phyloP scores from a whole-genome alignment of 306 rosid species.

The Benincasa hispida region DNA sequence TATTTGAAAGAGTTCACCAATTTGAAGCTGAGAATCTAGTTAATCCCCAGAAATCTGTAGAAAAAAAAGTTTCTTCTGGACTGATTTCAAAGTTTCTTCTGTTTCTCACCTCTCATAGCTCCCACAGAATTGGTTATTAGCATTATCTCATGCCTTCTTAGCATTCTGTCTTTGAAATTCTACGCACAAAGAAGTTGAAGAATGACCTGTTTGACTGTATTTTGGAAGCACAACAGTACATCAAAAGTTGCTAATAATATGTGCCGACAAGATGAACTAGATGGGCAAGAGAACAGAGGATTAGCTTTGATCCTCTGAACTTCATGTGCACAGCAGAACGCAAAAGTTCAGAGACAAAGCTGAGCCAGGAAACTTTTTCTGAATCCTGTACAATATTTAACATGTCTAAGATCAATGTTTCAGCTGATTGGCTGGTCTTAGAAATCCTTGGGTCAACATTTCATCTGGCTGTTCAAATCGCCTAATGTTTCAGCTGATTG shows the following conservation, averaged over 20 bases:
- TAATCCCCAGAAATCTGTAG: background rate
- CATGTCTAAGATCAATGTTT: background rate
- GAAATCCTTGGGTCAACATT: too few relatives aligned
- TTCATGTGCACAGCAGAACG: background rate
- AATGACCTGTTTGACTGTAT: background rate
- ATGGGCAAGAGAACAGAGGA: background rate
- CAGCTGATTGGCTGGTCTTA: too few relatives aligned
- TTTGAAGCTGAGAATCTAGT: background rate
- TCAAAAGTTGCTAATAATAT: background rate
- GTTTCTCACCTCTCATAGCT: background rate
- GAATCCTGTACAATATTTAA: too few relatives aligned
- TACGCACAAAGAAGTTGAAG: background rate
- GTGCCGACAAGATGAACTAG: background rate
- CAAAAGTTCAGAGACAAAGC: background rate
- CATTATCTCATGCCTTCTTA: background rate
- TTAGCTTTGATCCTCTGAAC: background rate
- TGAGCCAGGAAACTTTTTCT: background rate
- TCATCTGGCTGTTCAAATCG: too few relatives aligned
- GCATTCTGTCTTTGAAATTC: background rate
- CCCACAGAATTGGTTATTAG: background rate
- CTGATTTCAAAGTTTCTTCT: background rate
- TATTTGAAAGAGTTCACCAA: background rate
- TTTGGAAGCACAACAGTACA: background rate
- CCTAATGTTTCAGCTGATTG: too few relatives aligned
- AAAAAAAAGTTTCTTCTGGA: too few relatives aligned